Evolutionary conservation across 768 basidiomycete species (phyloP).

Genomic region (Clathrus columnatus): DNA sequence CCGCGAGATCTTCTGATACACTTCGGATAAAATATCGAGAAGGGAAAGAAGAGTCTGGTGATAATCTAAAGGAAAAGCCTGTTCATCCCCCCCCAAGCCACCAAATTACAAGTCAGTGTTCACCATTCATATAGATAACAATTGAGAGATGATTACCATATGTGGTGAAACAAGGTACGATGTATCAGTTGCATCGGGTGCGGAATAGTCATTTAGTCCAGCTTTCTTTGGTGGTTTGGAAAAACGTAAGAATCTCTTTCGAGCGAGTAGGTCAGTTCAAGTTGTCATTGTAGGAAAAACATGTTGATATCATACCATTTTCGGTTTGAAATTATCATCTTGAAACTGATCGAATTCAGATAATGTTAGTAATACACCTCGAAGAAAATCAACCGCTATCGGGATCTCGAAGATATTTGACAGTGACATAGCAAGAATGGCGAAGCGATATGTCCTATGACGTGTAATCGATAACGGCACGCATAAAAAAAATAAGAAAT

Average conservation of each 20-base stretch:
- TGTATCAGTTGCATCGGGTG: slow-evolving; percentile 46
- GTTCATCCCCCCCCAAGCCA: too few species aligned
- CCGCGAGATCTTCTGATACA: slow-evolving; percentile 79
- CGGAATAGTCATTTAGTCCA: slow-evolving; percentile 50
- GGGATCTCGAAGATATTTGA: slow-evolving; percentile 74
- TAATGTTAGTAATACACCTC: slow-evolving; percentile 60
- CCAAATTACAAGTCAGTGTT: slow-evolving; percentile 6
- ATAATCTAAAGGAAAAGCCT: slow-evolving; percentile 87
- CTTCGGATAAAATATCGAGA: slow-evolving; percentile 81
- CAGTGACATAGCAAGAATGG: slow-evolving; percentile 80
- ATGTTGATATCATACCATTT: slow-evolving; percentile 41
- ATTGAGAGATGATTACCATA: slow-evolving; percentile 41
- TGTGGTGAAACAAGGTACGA: slow-evolving; percentile 68
- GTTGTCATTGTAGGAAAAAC: slow-evolving; percentile 11
- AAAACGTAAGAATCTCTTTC: slow-evolving; percentile 47
- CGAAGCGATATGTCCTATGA: slow-evolving; percentile 69
- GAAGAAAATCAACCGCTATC: slow-evolving; percentile 71
- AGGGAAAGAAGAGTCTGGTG: slow-evolving; percentile 82
- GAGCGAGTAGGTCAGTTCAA: not conserved
- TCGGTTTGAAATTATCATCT: slow-evolving; percentile 57
- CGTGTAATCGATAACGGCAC: too few species aligned
- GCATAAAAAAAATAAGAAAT: not conserved
- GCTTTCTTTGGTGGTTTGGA: slow-evolving; percentile 47
- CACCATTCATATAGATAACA: not conserved
- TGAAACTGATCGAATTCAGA: slow-evolving; percentile 77